Conservation (phyloP, 2,329 filamentous ascomycete species). For the Sordariomycetes sp. region DNA sequence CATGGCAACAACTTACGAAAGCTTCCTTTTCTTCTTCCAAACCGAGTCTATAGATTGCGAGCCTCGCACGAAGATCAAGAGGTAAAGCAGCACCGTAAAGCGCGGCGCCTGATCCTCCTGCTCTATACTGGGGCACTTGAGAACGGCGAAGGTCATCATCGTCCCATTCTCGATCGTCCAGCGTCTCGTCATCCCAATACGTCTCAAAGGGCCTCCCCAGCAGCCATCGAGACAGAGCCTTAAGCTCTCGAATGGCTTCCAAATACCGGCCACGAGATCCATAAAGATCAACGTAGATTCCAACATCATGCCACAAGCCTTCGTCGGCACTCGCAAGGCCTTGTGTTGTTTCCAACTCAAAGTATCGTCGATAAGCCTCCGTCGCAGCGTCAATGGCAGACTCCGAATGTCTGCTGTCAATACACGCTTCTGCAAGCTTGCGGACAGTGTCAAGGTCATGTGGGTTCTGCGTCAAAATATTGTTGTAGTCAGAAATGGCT, state of each 20-base stretch:
- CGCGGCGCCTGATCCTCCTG: slow-evolving; percentile 39
- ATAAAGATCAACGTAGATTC: slow-evolving; percentile 77
- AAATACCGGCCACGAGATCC: slow-evolving; percentile 52
- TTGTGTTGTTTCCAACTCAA: slow-evolving; percentile 29
- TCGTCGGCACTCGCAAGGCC: slow-evolving; percentile 21
- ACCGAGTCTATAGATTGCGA: slow-evolving; percentile 75
- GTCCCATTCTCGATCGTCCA: slow-evolving; percentile 89
- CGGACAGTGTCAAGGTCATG: slow-evolving; percentile 45
- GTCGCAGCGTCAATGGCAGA: slow-evolving; percentile 28
- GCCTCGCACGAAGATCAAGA: slow-evolving; percentile 71
- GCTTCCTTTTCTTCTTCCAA: slow-evolving; percentile 64
- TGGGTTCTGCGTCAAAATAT: slow-evolving; percentile 40
- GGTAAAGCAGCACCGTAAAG: slow-evolving; percentile 69
- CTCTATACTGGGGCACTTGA: slow-evolving; percentile 50
- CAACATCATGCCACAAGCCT: slow-evolving; percentile 70
- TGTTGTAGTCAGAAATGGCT: slow-evolving; percentile 48
- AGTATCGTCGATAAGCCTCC: slow-evolving; percentile 37
- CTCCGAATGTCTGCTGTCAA: slow-evolving; percentile 40
- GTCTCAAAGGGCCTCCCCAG: slow-evolving; percentile 63
- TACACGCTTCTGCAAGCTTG: slow-evolving; percentile 46
- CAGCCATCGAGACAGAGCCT: slow-evolving; percentile 70
- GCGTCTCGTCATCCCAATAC: slow-evolving; percentile 65
- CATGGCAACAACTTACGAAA: slow-evolving; percentile 48
- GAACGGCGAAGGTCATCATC: slow-evolving; percentile 58
- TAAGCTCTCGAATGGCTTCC: slow-evolving; percentile 61